These are phyloP conservation scores for Phaeophleospora eucalypticola DNA, from an alignment of 2,329 filamentous ascomycete genomes.

Conservation along the genomic window DNA sequence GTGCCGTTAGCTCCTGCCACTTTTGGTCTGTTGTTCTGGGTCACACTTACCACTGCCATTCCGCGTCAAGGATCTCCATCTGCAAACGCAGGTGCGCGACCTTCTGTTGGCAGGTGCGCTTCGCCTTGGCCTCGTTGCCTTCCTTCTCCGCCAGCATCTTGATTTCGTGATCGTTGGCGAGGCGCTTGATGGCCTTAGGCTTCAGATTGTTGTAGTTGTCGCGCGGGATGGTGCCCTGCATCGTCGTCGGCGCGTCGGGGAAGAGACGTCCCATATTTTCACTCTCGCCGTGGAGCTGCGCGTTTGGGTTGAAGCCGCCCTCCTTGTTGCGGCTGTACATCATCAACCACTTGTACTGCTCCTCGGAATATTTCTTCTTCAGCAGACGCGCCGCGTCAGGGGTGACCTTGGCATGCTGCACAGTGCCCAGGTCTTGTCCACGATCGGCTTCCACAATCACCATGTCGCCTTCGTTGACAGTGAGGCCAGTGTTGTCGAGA, in stretches of 20 bases:
- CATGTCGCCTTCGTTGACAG: slow-evolving; percentile 84
- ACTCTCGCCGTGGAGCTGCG: slow-evolving; percentile 29
- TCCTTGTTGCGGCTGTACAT: slow-evolving; percentile 67
- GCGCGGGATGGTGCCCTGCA: slow-evolving; percentile 27
- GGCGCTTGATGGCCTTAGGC: slow-evolving; percentile 92
- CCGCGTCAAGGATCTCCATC: slow-evolving; percentile 98
- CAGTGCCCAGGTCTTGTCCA: slow-evolving; percentile 90
- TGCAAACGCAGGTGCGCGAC: slow-evolving; percentile 89
- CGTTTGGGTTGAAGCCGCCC: slow-evolving; percentile 32
- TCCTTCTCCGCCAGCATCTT: slow-evolving; percentile 88
- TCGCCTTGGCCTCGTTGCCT: slow-evolving; percentile 94
- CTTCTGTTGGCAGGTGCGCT: slow-evolving; percentile 93
- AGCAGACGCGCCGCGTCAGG: slow-evolving; percentile 82
- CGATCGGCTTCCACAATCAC: slow-evolving; percentile 98
- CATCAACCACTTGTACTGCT: slow-evolving; percentile 98
- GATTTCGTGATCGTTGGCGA: slow-evolving; percentile 88
- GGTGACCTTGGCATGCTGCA: slow-evolving; percentile 81
- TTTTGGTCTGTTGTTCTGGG: neutral
- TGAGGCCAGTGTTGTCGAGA: slow-evolving; percentile 88
- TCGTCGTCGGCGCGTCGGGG: slow-evolving; percentile 22
- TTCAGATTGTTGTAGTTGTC: slow-evolving; percentile 62
- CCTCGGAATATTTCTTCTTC: slow-evolving; percentile 87
- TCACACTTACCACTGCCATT: slow-evolving; percentile 89
- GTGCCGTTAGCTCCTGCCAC: slow-evolving; percentile 4
- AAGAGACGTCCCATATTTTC: slow-evolving; percentile 6